Evolutionary conservation across 768 basidiomycete genomes (phyloP).

Genomic region (Amanita phalloides): DNA sequence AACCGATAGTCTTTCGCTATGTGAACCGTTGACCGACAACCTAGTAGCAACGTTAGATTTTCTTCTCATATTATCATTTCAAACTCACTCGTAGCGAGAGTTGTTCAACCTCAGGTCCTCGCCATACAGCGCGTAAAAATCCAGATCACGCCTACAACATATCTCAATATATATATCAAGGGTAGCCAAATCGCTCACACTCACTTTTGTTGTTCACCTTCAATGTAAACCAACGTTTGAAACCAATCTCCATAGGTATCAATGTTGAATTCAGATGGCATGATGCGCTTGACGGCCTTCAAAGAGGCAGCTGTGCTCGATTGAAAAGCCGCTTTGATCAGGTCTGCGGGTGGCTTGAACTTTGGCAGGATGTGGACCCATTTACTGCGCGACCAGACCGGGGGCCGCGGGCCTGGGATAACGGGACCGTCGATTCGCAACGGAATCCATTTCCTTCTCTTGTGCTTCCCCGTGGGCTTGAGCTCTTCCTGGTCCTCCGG

Average conservation of each 20-base stretch:
- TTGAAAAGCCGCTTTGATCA: constrained; percentile 20
- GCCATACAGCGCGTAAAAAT: constrained; percentile 24
- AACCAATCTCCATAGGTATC: constrained; percentile 34
- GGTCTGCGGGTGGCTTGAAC: constrained; percentile 19
- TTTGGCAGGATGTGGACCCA: constrained; percentile 23
- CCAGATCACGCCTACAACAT: constrained; percentile 24
- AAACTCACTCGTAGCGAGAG: constrained; percentile 32
- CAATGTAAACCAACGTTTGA: constrained; percentile 34
- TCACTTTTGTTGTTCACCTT: constrained; percentile 38
- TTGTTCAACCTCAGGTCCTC: constrained; percentile 23
- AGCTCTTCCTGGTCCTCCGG: constrained; percentile 37
- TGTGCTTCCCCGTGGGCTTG: constrained; percentile 34
- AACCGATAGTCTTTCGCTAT: constrained; percentile 48
- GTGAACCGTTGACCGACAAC: constrained; percentile 41
- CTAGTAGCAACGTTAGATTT: constrained; percentile 23
- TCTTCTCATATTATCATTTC: background rate
- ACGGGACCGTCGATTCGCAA: constrained; percentile 19
- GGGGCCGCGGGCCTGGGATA: constrained; percentile 25
- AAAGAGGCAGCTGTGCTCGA: background rate
- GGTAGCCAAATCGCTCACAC: constrained; percentile 8
- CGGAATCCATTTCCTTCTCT: constrained; percentile 13
- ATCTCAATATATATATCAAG: constrained; percentile 1
- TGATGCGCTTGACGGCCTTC: constrained; percentile 16
- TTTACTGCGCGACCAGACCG: constrained; percentile 24
- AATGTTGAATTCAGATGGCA: constrained; percentile 24